Conservation (phyloP, 2,329 filamentous ascomycete genomes). For the Gliomastix tumulicola region DNA sequence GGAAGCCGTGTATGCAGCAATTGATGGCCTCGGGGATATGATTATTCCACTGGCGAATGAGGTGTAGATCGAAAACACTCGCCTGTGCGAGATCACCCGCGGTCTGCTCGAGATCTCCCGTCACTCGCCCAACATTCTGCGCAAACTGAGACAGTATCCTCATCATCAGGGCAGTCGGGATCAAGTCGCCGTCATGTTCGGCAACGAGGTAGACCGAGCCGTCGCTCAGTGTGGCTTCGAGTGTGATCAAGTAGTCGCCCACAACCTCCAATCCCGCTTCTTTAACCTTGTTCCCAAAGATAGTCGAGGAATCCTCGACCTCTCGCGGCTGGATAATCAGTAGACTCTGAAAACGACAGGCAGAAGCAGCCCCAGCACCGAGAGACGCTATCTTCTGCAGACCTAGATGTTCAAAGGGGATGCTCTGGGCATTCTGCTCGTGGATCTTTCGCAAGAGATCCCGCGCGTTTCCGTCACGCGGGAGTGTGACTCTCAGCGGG, state of each 20-base stretch:
- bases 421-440: not conserved
- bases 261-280: not conserved
- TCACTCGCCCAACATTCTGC: not conserved
- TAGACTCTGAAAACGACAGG: slow-evolving; percentile 2
- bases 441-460: not conserved
- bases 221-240: not conserved
- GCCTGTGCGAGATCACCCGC: not conserved
- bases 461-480: slow-evolving; percentile 23
- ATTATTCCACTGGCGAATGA: not conserved
- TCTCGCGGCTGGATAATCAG: not conserved
- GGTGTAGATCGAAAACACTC: not conserved
- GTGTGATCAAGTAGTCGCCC: not conserved
- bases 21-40: not conserved
- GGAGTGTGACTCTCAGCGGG: slow-evolving; percentile 3
- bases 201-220: not conserved
- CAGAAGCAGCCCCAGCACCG: slow-evolving; percentile 3
- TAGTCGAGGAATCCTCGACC: not conserved
- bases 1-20: not conserved
- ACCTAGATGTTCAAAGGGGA: not conserved
- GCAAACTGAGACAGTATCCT: not conserved
- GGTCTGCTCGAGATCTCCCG: not conserved
- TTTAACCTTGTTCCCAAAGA: too few relatives aligned
- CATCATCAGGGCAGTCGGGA: not conserved
- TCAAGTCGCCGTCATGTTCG: not conserved
- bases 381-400: slow-evolving; percentile 6